Evolutionary conservation across 2,329 filamentous ascomycete species (phyloP), one percentile per base, ranked within the genome.

Genomic region (Pseudogymnoascus sp.): DNA sequence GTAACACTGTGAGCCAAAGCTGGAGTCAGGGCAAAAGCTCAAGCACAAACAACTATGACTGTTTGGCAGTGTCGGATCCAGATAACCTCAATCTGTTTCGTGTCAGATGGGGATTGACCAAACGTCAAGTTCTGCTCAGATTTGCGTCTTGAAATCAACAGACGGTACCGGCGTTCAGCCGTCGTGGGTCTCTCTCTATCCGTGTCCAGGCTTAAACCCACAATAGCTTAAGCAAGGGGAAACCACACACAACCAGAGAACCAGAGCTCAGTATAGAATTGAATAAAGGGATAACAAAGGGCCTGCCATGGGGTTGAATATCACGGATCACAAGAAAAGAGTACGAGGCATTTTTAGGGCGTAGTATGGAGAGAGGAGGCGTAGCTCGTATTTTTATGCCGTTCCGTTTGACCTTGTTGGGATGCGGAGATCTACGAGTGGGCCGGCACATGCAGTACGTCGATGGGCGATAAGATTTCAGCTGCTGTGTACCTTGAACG

Each of bases 381-480:
- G 51, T 34, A 57, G 51, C 51, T 57, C 51, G 51, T 57, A 57
- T 57, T 57, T 57, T 57, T 34, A 57, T 57, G 51, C 11, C n/a
- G 29, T 18, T 57, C 16, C 51, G 51, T 57, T 57, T 57, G 51
- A 14, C 51, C 51, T 57, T 57, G 51, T 29, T 57, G 51, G 29
- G 51, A 57, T 57, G 51, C 51, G 51, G 29, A 57, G 51, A 57
- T 57, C 51, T 57, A 51, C 51, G 16, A 57, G 51, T 57, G 51
- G 51, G 29, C 16, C 29, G 29, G 51, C 29, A 57, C 51, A 57
- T 57, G 51, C 51, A 57, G 51, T 57, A 34, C 29, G 51, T 36
- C 16, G 51, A 57, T 57, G 51, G n/a, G 3, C 51, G 51, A 57
- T 57, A 57, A 57, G 51, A 57, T 57, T 57, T 57, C 51, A 57